Evolutionary conservation across 345 rosid species (phyloP).

Genomic region (Durio zibethinus): DNA sequence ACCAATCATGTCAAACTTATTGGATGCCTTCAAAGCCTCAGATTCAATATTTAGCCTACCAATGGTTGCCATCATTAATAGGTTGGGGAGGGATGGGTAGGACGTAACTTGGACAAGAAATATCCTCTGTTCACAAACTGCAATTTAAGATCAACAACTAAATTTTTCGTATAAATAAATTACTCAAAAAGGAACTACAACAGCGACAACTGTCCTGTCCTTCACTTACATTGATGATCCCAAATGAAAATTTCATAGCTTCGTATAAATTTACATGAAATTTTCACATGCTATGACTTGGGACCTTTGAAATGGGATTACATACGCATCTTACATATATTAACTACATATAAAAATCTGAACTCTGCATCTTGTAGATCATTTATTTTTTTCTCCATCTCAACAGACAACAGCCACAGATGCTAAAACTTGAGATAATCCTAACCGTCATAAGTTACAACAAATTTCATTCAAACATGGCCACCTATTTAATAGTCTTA

Average conservation of each 20-base stretch:
- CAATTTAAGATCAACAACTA: neutral
- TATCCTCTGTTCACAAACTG: neutral
- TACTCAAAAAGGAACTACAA: neutral
- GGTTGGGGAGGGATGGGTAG: too few species aligned
- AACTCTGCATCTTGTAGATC: neutral
- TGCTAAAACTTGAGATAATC: neutral
- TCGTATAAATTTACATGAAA: neutral
- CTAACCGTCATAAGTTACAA: neutral
- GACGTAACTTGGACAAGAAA: too few species aligned
- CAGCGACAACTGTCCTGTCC: neutral
- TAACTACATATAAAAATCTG: neutral
- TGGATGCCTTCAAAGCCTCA: too few species aligned
- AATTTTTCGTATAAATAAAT: neutral
- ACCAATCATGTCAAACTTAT: neutral
- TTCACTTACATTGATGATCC: neutral
- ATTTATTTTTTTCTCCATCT: neutral
- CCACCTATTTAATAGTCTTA: neutral
- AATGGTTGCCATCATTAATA: neutral
- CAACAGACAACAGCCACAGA: rapidly evolving
- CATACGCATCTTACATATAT: neutral
- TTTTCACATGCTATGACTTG: neutral
- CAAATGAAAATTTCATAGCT: neutral
- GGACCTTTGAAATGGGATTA: neutral
- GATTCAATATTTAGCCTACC: neutral
- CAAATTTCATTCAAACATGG: neutral